Evolutionary conservation across 495 filamentous ascomycete genomes (phyloP), one percentile per base, ranked within the genome.

Genomic region (Neurospora intermedia): DNA sequence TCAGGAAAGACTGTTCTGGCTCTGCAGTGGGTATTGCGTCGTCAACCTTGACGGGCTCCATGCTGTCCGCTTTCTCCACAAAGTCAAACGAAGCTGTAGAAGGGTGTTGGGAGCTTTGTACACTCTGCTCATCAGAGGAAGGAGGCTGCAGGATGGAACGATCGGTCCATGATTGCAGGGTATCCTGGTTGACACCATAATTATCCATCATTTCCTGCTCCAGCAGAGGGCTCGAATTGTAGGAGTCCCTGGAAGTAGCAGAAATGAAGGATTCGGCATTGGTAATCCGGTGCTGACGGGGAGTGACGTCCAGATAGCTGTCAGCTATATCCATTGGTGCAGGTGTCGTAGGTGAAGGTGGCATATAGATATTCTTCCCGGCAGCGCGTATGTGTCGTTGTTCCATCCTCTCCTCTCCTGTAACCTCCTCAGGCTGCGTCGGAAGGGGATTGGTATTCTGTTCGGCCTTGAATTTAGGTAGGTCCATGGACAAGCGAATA

Each of bases 211-310:
- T 80, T 8, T 88, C 92, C 59, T 92, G 85, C 71, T 96, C 91
- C 27, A 96, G 86, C 15, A 96, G 82, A 7, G 93, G 93, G 69
- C 89, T 90, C 1, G 93, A 93, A 59, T 88, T 90, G 75, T 94
- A 94, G 1, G 92, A 96, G 15, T 84, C 80, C 27, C 78, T 77
- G 3, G 84, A 85, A 72, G 82, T 83, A n/a, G 82, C 83, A 1
- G 84, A 85, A n/a, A 85, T 41, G 74, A 86, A 87, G 5, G 85
- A 87, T 69, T 81, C 76, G 6, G 80, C 81, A 23, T 81, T 80
- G 20, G 77, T 81, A 16, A 70, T 77, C 39, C 77, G 75, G 7
- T 75, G 62, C 11, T 73, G 74, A 5, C 45, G 73, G 9, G 71
- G 59, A 18, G 72, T 69, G 8, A 78, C 73, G 9, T 78, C 73